Conservation (phyloP, 2,329 filamentous ascomycete genomes). For the Botrytis fabae region DNA sequence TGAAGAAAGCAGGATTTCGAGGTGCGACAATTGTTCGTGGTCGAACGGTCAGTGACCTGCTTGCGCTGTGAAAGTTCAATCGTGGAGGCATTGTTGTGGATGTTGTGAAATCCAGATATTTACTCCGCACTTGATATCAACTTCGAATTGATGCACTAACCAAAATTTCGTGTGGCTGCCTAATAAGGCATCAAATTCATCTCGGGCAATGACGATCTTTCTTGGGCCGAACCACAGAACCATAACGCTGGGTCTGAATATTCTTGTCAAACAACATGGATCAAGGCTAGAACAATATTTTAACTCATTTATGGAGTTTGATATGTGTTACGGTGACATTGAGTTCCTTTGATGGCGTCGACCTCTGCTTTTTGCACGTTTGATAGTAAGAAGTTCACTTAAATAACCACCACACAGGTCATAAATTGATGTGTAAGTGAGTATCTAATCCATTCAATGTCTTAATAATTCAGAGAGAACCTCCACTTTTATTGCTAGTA, state of each 20-base stretch:
- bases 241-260: neutral
- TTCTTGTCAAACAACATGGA: conserved; percentile 9
- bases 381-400: neutral
- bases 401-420: neutral
- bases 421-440: neutral
- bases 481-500: conserved; percentile 14
- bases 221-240: conserved; percentile 14
- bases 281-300: neutral
- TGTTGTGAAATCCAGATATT: conserved; percentile 4
- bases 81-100: conserved; percentile 54
- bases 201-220: conserved; percentile 10
- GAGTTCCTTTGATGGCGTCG: neutral
- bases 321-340: neutral
- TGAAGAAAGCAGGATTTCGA: conserved; percentile 34
- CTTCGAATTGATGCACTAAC: conserved; percentile 2
- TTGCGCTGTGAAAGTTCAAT: conserved; percentile 50
- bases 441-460: neutral
- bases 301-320: neutral
- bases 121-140: conserved; percentile 17
- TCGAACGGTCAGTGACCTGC: conserved; percentile 46
- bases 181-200: conserved; percentile 1
- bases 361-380: neutral
- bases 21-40: conserved; percentile 42
- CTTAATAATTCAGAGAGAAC: neutral
- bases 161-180: conserved; percentile 15